Conservation (phyloP, 441 rosid genomes). For the Manihot esculenta region DNA sequence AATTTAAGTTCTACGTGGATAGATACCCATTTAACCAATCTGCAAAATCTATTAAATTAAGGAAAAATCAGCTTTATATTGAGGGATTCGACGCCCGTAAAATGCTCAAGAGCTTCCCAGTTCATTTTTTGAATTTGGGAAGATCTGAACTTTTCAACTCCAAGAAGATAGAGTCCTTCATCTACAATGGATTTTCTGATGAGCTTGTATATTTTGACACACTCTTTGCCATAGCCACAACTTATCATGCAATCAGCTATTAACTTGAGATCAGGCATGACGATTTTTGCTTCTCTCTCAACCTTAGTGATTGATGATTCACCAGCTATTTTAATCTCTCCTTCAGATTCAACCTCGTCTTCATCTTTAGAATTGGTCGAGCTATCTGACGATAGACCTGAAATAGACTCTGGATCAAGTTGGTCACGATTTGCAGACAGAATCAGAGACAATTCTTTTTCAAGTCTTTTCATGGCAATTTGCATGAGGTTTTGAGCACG, state of each 20-base stretch:
- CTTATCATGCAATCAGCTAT: slow-evolving; percentile 74
- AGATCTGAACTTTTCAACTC: slow-evolving; percentile 38
- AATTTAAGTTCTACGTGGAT: too few species aligned
- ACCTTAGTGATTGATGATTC: slow-evolving; percentile 39
- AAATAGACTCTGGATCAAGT: slow-evolving; percentile 48
- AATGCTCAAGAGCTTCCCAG: slow-evolving; percentile 51
- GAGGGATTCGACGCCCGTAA: too few species aligned
- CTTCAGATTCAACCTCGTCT: slow-evolving; percentile 24
- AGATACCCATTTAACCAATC: too few species aligned
- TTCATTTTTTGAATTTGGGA: slow-evolving; percentile 55
- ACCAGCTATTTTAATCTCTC: slow-evolving; percentile 33
- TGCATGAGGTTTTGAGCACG: slow-evolving; percentile 57
- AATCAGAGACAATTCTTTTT: slow-evolving; percentile 54
- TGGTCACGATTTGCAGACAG: slow-evolving; percentile 34
- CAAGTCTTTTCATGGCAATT: slow-evolving; percentile 59
- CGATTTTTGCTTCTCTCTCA: slow-evolving; percentile 36
- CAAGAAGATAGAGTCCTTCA: slow-evolving; percentile 48
- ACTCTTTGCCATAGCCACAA: slow-evolving; percentile 66
- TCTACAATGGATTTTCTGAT: slow-evolving; percentile 49
- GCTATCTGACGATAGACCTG: slow-evolving; percentile 42
- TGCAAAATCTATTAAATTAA: too few species aligned
- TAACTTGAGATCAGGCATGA: slow-evolving; percentile 47
- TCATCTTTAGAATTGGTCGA: slow-evolving; percentile 27
- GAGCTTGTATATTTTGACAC: slow-evolving; percentile 48
- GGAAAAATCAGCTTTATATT: too few species aligned